These are phyloP conservation scores for Selaginella moellendorffii DNA, from an alignment of 75 land plant genomes.

Conservation along the genomic window DNA sequence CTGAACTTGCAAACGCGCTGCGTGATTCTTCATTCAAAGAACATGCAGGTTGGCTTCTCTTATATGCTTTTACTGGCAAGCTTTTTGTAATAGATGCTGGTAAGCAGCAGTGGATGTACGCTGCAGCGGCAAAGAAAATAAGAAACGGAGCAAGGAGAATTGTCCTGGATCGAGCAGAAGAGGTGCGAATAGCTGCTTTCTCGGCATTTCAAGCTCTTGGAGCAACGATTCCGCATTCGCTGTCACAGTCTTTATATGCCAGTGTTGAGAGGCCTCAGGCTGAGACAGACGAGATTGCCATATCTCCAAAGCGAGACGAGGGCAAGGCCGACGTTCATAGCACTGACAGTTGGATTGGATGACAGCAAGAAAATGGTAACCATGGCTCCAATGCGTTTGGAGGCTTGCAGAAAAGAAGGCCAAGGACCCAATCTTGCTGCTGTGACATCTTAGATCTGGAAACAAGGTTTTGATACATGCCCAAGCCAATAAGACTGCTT, in stretches of 20 bases:
- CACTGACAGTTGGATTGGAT: not conserved
- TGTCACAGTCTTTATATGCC: slow-evolving; percentile 29
- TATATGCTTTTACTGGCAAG: no score
- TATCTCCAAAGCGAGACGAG: no score
- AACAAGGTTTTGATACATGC: no score
- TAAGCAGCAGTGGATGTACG: slow-evolving; percentile 35
- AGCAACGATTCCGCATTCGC: slow-evolving; percentile 45
- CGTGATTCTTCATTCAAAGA: slow-evolving; percentile 62
- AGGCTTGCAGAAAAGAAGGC: no score
- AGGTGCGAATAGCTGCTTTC: slow-evolving; percentile 87
- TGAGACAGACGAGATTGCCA: no score
- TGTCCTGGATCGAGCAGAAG: slow-evolving; percentile 90
- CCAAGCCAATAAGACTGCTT: no score
- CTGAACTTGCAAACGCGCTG: slow-evolving; percentile 73
- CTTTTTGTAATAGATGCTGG: no score
- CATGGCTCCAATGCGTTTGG: not conserved
- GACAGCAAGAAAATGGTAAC: not conserved
- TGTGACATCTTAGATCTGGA: no score
- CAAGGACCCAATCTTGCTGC: no score
- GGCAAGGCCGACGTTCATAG: no score
- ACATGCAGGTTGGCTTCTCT: slow-evolving; percentile 53
- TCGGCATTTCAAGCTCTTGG: slow-evolving; percentile 91
- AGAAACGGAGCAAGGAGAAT: slow-evolving; percentile 84
- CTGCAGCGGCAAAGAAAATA: slow-evolving; percentile 82
- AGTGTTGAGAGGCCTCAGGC: no score